These are phyloP conservation scores for Syzygium grande DNA, from an alignment of 345 rosid genomes.

Conservation along the genomic window DNA sequence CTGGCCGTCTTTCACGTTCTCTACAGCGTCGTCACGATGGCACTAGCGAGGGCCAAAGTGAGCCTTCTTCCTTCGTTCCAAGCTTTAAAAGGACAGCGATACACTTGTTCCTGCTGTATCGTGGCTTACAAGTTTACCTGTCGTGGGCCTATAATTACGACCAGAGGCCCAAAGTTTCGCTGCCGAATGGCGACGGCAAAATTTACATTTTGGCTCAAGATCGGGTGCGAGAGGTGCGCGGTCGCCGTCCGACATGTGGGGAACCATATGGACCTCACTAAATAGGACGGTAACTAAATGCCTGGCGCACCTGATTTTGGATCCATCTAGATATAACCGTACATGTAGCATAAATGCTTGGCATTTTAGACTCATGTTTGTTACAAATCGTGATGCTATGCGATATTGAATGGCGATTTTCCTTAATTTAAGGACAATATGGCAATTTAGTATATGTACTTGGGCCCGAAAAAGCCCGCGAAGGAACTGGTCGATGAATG, in stretches of 20 bases:
- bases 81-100: neutral
- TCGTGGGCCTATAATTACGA: neutral
- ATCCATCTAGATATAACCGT: neutral
- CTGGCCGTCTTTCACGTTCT: constrained; percentile 55
- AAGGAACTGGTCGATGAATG: neutral
- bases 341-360: neutral
- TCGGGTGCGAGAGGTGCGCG: neutral
- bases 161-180: neutral
- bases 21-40: constrained; percentile 39
- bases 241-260: too few relatives aligned
- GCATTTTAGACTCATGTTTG: neutral
- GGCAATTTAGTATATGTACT: neutral
- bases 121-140: neutral
- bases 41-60: constrained; percentile 30
- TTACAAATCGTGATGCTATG: neutral
- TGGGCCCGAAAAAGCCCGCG: neutral
- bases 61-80: neutral
- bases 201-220: neutral
- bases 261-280: neutral
- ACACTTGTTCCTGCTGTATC: neutral
- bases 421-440: neutral
- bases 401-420: neutral
- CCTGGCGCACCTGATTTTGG: neutral
- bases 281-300: accelerated
- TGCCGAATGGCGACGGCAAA: neutral